Base-by-base conservation (phyloP, 768 basidiomycete genomes). In the Suillus ampliporus region DNA sequence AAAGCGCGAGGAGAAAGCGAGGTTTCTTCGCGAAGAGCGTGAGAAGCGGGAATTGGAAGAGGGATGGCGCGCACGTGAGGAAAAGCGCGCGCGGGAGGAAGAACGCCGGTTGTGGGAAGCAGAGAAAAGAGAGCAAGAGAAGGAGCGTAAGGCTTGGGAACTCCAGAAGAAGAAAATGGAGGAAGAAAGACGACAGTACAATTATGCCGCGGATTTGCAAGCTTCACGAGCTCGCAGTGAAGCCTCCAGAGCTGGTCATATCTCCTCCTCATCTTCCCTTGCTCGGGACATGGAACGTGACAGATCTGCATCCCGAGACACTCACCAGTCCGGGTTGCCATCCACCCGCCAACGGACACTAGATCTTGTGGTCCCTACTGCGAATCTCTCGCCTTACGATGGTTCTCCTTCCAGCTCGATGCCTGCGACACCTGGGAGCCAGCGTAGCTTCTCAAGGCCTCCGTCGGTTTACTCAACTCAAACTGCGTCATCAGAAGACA, bases 1-100 rank as follows among this genome's bases (percentile, higher is more conserved):
- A 79, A 86, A 85, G 68, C 86, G 87, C 48, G 89, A 89, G 73
- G 86, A 90, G 75, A 89, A 89, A 77, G 87, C 86, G 48, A 83
- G 75, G 48, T 89, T 91, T 67, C 78, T 91, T 68, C 83, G 80
- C 50, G 82, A 82, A 72, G 85, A 90, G 67, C 83, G 84, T 65
- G 80, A 85, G 64, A 81, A 80, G 60, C 82, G 88, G 34, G 76
- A 77, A 41, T 74, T 78, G 54, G 83, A 84, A 67, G 84, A 84
- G 66, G 69, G 74, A 56, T 74, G 70, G 34, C 76, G 72, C 50
- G 65, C 72, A 58, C 80, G 81, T 40, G 83, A 80, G 44, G 81
- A 83, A 67, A 79, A 82, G 48, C 76, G 74, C 64, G 73, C 69
- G 57, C 78, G 82, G n/a, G 82, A 82, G 48, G 78, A 78, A 58